Base-by-base conservation (phyloP, 2,329 filamentous ascomycete genomes). In the Cladophialophora exuberans region DNA sequence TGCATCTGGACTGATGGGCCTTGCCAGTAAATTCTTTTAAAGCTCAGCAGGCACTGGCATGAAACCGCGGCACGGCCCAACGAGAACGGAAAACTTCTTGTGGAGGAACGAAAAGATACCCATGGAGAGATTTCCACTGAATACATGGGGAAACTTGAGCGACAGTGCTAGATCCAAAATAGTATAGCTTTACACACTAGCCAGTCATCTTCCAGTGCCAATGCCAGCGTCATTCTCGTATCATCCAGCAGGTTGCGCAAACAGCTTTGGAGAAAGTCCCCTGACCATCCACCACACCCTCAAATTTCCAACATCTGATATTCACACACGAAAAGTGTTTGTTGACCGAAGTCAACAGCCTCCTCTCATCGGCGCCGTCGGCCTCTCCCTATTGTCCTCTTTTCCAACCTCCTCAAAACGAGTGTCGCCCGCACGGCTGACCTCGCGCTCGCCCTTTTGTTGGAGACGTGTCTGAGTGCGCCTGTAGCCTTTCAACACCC, bases 11-110 rank as follows among this genome's bases (percentile, higher is more conserved):
- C 65, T 87, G 55, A 77, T 85, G 74, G 72, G 73, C 50, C 63
- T 85, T 67, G 84, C 84, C 6, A 79, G 78, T 69, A 86, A 86
- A 72, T 86, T 87, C 68, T 62, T 85, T 70, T 70, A 18, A n/a
- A n/a, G n/a, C n/a, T n/a, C n/a, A n/a, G n/a, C n/a, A n/a, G n/a
- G n/a, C n/a, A n/a, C n/a, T n/a, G n/a, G n/a, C n/a, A n/a, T n/a
- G n/a, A n/a, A n/a, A n/a, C n/a, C n/a, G n/a, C n/a, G n/a, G 35
- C 15, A 10, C 22, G 35, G 15, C 15, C 15, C 35, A 10, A 18
- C 15, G 28, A 31, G 28, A 31, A 31, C 28, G n/a, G n/a, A 41
- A 26, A n/a, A 25, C 25, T 10, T 15, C n/a, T 11, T 36, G 44
- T 26, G 45, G 45, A 48, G 45, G 15, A 39, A 18, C 17, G n/a